Evolutionary conservation across 192 early-diverging fungal species (phyloP), one percentile per base, ranked within the genome.

Genomic region (Rhizoclosmatium sp.): DNA sequence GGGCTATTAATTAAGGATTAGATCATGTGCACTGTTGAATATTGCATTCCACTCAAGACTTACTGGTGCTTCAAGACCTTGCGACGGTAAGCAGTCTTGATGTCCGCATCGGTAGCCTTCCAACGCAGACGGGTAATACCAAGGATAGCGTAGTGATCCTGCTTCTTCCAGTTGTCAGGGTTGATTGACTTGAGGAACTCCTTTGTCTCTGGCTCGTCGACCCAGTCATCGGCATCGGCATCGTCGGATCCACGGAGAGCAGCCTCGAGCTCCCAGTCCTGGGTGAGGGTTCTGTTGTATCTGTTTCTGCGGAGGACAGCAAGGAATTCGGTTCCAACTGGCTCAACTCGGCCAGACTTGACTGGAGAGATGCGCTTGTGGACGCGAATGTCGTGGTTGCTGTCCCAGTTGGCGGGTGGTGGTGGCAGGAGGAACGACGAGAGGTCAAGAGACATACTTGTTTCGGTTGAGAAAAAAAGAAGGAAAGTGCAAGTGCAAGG

Each of bases 121-220:
- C 91, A 97, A 60, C 98, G 90, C 78, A 94, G 88, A 81, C 92
- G 92, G 23, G 95, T 93, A 75, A 99, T 87, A 46, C 98, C 98
- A 39, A 99, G 87, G 58, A 99, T 91, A 40, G 93, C 94, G 85
- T 99, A 99, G 87, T 98, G 94, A 82, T 99, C 98, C 87, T 98
- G 97, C 39, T 42, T 56, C 59, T 96, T 98, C 98, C 98, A 98
- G 64, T 96, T 93, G 82, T 93, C 90, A 59, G 98, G 98, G 82
- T 97, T 94, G n/a, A 87, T 83, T 67, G 82, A 82, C 68, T 98
- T 88, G 54, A 97, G 87, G 69, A 88, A 83, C 62, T 87, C 84
- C 81, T 91, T 86, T 82, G 96, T 96, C 69, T 89, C 90, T 85
- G 97, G 96, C 61, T 91, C 88, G 47, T 96, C 96, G 49, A 12